Conservation (phyloP, 768 basidiomycete genomes). For the Cystobasidium tubakii region DNA sequence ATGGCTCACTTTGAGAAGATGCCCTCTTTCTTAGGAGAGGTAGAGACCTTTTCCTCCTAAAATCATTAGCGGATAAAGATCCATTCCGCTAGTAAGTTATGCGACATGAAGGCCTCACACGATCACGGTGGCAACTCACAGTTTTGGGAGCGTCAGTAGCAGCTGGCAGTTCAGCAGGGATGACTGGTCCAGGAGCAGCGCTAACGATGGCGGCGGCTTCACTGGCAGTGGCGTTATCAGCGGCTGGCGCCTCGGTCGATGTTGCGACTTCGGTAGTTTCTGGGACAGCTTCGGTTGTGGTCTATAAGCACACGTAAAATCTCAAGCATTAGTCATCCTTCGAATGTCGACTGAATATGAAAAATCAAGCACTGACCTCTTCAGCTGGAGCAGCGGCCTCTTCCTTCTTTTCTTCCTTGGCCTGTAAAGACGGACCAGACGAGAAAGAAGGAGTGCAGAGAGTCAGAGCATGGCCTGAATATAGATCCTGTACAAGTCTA, state of each 20-base stretch:
- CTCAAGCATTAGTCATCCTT: background rate
- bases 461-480: background rate
- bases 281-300: background rate
- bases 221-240: background rate
- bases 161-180: background rate
- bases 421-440: background rate
- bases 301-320: background rate
- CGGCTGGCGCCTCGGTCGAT: background rate
- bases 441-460: no score
- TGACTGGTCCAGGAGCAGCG: constrained; percentile 4
- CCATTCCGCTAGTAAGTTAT: no score
- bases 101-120: no score
- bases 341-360: background rate
- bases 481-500: background rate
- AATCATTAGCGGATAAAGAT: no score
- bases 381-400: constrained; percentile 23
- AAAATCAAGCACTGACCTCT: constrained; percentile 30
- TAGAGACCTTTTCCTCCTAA: constrained; percentile 17
- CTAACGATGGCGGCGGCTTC: background rate
- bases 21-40: constrained; percentile 33
- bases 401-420: constrained; percentile 29
- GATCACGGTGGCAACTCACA: no score
- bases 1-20: constrained; percentile 29
- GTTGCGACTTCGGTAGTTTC: constrained; percentile 14
- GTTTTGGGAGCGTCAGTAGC: constrained; percentile 5